Evolutionary conservation across 1,284 basidiomycete genomes (phyloP), one percentile per base, ranked within the genome.

Genomic region (Gymnopus androsaceus): DNA sequence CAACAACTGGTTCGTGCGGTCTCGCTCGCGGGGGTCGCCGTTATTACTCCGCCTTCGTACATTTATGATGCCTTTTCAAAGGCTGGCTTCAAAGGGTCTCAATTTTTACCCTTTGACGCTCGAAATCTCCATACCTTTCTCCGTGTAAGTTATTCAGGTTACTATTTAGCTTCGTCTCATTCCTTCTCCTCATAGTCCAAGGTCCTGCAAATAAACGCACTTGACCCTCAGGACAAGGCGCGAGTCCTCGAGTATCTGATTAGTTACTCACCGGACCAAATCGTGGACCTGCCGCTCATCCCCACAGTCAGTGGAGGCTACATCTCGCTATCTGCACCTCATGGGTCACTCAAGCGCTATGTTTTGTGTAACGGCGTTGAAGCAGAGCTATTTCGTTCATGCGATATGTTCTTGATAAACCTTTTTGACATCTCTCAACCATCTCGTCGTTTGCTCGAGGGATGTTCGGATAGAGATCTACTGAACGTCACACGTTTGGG

Each of bases 191-290:
- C 6, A 9, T 15, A 50, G 48, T 23, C 14, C 12, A 33, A 23
- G 15, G 11, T 37, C 3, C 21, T 21, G 12, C 36, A 30, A 19
- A 14, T 40, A 17, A 14, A 14, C 9, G 21, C 11, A 9, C 37
- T 51, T 15, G 36, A 27, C 9, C 7, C 17, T 14, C 3, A 12
- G 15, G 40, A 44, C 7, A 53, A 44, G 25, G 5, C 7, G 27
- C 23, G 15, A 4, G 45, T 53, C 19, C 23, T 53, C 4, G 41
- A 53, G 9, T 53, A 53, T 37, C 31, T 53, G 8, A 34, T 53
- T 8, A 17, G 14, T 23, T 11, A 6, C 4, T 53, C 51, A 9
- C 30, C 41, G 19, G 17, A 17, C 23, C 36, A 45, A n/a, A 34
- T 44, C 4, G 8, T 53, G 2, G 51, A 21, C 8, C 30, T 53